phyloP scores from a whole-genome alignment of 306 rosid species.

The Cajanus cajan region DNA sequence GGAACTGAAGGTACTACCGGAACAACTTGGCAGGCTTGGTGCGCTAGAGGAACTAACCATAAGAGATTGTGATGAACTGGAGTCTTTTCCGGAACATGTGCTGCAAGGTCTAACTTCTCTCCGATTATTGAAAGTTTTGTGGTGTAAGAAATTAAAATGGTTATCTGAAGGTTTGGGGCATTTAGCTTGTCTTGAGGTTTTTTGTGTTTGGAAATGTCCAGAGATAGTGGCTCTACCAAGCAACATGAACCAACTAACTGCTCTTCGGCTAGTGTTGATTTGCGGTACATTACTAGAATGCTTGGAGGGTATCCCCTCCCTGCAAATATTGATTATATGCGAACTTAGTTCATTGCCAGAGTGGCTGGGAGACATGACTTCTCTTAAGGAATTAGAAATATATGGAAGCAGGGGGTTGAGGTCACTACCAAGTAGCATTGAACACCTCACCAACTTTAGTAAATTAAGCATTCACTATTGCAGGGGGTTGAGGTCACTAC shows the following conservation, averaged over 20 bases:
- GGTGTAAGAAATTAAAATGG: not conserved
- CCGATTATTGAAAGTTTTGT: not conserved
- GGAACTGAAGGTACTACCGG: not conserved
- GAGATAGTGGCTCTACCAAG: not conserved
- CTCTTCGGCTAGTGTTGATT: not conserved
- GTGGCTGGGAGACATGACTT: not conserved
- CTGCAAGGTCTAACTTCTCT: conserved; percentile 2
- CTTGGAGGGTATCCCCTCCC: conserved; percentile 1
- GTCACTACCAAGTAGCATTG: conserved; percentile 2
- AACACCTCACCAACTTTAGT: not conserved
- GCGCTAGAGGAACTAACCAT: not conserved
- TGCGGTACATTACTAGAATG: not conserved
- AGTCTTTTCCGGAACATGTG: not conserved
- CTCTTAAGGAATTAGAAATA: not conserved
- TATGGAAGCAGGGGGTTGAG: fast-evolving
- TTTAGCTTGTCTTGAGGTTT: not conserved
- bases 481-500: too few relatives aligned
- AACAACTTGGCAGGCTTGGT: not conserved
- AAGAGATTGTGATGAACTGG: not conserved
- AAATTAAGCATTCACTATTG: too few relatives aligned
- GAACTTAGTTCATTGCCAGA: not conserved
- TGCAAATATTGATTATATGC: not conserved
- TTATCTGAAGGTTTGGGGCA: not conserved
- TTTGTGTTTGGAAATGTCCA: not conserved
- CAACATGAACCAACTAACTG: not conserved